A percentile compares a stretch with the other conserved stretches of the same genome.
phyloP scores from a whole-genome alignment of 345 rosid genomes.

The Populus tremula region DNA sequence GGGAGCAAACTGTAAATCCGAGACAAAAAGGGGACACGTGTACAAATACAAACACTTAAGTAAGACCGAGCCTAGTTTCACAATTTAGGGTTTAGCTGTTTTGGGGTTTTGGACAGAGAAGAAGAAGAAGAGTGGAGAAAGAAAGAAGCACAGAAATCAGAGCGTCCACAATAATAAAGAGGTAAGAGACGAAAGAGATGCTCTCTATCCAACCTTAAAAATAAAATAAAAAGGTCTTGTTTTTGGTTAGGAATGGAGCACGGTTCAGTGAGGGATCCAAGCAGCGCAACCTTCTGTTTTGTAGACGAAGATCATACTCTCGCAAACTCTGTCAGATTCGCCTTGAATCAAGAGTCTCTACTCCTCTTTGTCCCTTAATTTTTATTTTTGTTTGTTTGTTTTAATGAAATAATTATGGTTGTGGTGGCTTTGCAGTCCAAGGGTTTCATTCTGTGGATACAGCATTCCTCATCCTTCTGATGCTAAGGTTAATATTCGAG shows the following conservation, averaged over 20 bases:
- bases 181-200: not conserved
- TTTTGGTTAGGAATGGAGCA: slow-evolving; percentile 54
- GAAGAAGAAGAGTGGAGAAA: not conserved
- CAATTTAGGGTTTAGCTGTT: not conserved
- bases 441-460: slow-evolving; percentile 67
- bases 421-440: slow-evolving; percentile 56
- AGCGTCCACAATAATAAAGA: not conserved
- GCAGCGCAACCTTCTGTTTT: slow-evolving; percentile 62
- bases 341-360: slow-evolving; percentile 80
- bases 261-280: slow-evolving; percentile 51
- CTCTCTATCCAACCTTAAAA: not conserved
- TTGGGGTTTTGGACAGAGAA: not conserved
- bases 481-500: slow-evolving; percentile 67
- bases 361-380: not conserved
- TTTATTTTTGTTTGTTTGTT: not conserved
- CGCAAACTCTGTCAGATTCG: slow-evolving; percentile 76
- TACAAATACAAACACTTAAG: not conserved
- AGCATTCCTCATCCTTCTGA: slow-evolving; percentile 94
- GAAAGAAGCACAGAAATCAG: not conserved
- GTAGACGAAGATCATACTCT: slow-evolving; percentile 81
- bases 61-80: not conserved
- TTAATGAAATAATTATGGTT: not conserved
- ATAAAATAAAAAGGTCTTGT: too few relatives aligned
- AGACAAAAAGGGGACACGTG: not conserved
- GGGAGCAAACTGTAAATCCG: not conserved